Base-by-base conservation (phyloP, 169 alveolate genomes). In the Theileria orientalis region DNA sequence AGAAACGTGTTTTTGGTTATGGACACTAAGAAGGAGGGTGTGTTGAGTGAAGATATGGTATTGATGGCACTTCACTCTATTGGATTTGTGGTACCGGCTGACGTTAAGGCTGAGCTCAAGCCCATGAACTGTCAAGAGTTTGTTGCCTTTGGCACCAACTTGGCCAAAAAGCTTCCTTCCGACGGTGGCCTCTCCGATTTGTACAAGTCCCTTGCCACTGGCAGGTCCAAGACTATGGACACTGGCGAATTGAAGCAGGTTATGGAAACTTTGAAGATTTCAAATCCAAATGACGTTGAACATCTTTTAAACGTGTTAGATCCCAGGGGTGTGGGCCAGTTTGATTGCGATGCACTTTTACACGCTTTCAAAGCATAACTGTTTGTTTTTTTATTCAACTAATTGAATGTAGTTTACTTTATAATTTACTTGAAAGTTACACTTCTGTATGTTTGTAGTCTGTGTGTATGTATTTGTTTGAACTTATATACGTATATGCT, bases 51-150 rank as follows among this genome's bases (percentile, higher is more conserved):
- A 32, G 47, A 14, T 8, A 25, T 16, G 33, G 67, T 67, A 1
- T 14, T 67, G 7, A 9, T 41, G 16, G 75, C 75, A 1, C 42
- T 49, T 23, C 84, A 82, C 30, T 82, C 89, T 2, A 69, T 82
- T 25, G 89, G 89, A 13, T 67, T 82, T 49, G 79, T 54, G n/a
- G 40, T 82, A 5, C 30, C 71, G 23, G 23, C 7, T 37, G 79
- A 70, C 42, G 56, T 60, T 11, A 51, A 70, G 40, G 2, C 79
- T 3, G 3, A 62, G n/a, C 21, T 33, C 11, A 23, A 51, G 0
- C 68, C 84, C 29, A 82, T 82, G 89, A 73, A 64, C 70, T 42
- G 32, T 51, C 66, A 66, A 0, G 67, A 82, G 49, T 82, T 82
- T 56, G 61, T 72, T 2, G 3, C 54, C 41, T 74, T 44, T 33